Evolutionary conservation across 2,329 filamentous ascomycete genomes (phyloP), one percentile per base, ranked within the genome.

Genomic region (Tolypocladium cylindrosporum): DNA sequence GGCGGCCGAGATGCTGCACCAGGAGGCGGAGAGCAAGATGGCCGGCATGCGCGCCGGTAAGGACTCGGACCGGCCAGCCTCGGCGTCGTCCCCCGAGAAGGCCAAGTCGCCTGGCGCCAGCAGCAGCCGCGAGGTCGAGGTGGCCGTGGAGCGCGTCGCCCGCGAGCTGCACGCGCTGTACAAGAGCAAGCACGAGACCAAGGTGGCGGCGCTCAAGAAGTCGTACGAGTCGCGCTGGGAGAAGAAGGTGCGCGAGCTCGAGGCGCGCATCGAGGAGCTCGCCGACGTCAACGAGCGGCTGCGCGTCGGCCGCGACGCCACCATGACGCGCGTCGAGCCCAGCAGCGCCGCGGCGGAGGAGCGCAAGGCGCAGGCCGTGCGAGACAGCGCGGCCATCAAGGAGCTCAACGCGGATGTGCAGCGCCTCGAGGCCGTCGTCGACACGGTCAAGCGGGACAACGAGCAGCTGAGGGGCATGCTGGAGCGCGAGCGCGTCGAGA

Each of bases 171-270:
- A 99, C 70, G 82, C 87, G 0, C 81, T 96, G 13, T 99, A 99
- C 81, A 97, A 97, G 77, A 86, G 88, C 69, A 99, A 99, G 76
- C 94, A 99, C 71, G 93, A 97, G 76, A 90, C 87, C 61, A 99
- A 99, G 77, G 93, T 97, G 51, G 84, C 90, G 1, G 93, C 92
- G 4, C 79, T 99, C 63, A 97, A 88, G 75, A 87, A 87, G 74
- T 87, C 83, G 61, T 88, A 97, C 74, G 91, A 97, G 71, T 83
- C 83, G 53, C 86, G 93, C 57, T 94, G 91, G 83, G 91, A 96
- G 73, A 95, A 95, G 79, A 90, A 88, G 68, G 84, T 93, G 58
- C 84, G 83, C 57, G 89, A 93, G 65, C 82, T 96, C 3, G 89
- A 96, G 72, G 71, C 72, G 21, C 85, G 85, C 61, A 79, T 96